A percentile compares a stretch with the other conserved stretches of the same genome.
phyloP scores from a whole-genome alignment of 345 rosid genomes.

The Triadica sebifera region DNA sequence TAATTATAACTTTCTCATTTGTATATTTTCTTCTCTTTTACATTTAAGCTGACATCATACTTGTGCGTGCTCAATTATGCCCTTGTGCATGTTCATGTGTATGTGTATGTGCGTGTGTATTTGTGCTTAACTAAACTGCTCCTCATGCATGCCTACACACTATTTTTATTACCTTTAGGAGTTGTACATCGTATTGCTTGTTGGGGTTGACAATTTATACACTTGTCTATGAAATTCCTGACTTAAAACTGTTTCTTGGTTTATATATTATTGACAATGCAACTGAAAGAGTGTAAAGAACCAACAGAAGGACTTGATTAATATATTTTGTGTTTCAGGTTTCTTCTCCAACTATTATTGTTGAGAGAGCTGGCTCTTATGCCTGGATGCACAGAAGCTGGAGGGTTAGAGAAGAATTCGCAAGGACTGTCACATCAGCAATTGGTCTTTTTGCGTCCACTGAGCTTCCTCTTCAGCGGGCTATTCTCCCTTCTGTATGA shows the following conservation, averaged over 20 bases:
- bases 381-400: conserved; percentile 97
- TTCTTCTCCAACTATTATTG: conserved; percentile 95
- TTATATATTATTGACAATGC: neutral
- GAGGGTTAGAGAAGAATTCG: conserved; percentile 97
- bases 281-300: neutral
- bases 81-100: neutral
- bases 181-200: neutral
- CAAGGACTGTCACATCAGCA: conserved; percentile 90
- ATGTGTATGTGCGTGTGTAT: neutral
- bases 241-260: neutral
- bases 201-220: neutral
- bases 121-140: neutral
- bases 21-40: neutral
- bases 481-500: conserved; percentile 87
- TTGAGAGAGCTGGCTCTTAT: conserved; percentile 94
- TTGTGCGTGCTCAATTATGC: neutral
- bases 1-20: neutral
- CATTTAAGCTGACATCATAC: neutral
- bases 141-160: neutral
- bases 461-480: conserved; percentile 96
- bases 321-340: conserved; percentile 46
- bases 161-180: neutral
- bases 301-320: neutral
- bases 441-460: conserved; percentile 89
- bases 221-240: neutral